Evolutionary conservation across 2,329 filamentous ascomycete species (phyloP).

Genomic region (Thielaviopsis populi): DNA sequence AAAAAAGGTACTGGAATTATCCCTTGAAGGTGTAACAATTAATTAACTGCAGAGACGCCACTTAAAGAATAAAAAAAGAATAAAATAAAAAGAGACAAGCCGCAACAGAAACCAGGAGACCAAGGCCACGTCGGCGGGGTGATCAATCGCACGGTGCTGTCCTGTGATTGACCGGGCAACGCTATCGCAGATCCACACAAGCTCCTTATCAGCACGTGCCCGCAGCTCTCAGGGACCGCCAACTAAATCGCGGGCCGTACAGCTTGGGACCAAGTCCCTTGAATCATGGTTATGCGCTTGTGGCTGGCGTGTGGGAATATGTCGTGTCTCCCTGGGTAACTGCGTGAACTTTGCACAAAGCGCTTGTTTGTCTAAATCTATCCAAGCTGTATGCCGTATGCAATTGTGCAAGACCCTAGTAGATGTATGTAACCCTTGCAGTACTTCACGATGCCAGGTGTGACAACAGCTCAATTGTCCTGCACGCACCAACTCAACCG

Average conservation of each 20-base stretch:
- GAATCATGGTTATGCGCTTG: neutral
- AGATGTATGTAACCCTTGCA: neutral
- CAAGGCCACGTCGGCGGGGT: conserved; percentile 15
- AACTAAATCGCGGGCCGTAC: neutral
- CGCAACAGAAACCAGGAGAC: neutral
- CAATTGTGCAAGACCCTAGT: neutral
- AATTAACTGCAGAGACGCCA: neutral
- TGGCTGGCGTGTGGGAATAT: neutral
- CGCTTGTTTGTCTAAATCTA: neutral
- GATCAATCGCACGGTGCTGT: conserved; percentile 5
- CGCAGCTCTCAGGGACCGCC: neutral
- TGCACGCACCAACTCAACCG: too few relatives aligned
- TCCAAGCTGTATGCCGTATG: neutral
- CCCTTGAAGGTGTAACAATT: neutral
- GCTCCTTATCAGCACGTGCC: conserved; percentile 1
- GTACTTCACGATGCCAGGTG: too few relatives aligned
- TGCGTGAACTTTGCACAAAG: neutral
- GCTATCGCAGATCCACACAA: conserved; percentile 7
- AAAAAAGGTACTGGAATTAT: conserved; percentile 2
- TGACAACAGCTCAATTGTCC: too few relatives aligned
- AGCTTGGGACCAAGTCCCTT: neutral
- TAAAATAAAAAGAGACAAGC: conserved; percentile 8
- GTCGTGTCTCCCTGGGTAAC: conserved; percentile 6
- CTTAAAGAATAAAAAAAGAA: too few relatives aligned
- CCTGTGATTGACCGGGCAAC: conserved; percentile 11